Conservation (phyloP, 78 protist species). For the Mantamonas sphyraenae region DNA sequence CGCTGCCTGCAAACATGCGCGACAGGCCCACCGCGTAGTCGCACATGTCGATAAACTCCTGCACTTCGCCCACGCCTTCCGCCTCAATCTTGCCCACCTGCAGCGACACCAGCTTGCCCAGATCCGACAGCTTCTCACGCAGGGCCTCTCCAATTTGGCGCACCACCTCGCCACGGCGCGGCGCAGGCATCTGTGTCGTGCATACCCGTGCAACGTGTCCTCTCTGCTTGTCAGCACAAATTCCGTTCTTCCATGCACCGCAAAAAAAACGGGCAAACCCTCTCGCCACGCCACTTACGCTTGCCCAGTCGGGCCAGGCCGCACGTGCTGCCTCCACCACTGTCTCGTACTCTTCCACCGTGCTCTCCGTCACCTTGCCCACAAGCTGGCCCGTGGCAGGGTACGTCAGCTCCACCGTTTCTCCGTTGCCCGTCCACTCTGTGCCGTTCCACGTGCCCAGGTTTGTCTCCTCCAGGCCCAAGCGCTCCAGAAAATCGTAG, state of each 20-base stretch:
- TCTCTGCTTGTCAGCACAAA: not conserved
- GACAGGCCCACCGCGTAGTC: constrained; percentile 80
- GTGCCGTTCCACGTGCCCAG: constrained; percentile 9
- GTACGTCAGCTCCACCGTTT: not conserved
- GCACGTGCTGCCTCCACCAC: not conserved
- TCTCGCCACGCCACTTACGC: not conserved
- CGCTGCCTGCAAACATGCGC: constrained; percentile 64
- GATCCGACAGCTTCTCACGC: constrained; percentile 43
- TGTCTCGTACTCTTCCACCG: constrained; percentile 12
- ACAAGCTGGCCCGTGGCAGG: constrained; percentile 23
- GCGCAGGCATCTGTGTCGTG: constrained; percentile 66
- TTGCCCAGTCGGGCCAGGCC: constrained; percentile 5
- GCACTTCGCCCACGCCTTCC: constrained; percentile 87
- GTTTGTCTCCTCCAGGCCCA: constrained; percentile 31
- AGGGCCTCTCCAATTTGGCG: constrained; percentile 66
- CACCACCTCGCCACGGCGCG: constrained; percentile 84
- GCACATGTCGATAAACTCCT: constrained; percentile 81
- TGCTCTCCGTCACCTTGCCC: constrained; percentile 1
- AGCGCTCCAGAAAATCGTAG: constrained; percentile 26
- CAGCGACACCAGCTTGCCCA: constrained; percentile 68
- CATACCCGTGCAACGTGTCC: too few species aligned
- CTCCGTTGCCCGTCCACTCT: constrained; percentile 19
- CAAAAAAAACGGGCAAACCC: not conserved
- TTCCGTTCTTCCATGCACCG: not conserved
- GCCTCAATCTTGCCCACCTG: constrained; percentile 84